Evolutionary conservation across 2,329 filamentous ascomycete genomes (phyloP), one percentile per base, ranked within the genome.

Genomic region (Cercospora sp.): DNA sequence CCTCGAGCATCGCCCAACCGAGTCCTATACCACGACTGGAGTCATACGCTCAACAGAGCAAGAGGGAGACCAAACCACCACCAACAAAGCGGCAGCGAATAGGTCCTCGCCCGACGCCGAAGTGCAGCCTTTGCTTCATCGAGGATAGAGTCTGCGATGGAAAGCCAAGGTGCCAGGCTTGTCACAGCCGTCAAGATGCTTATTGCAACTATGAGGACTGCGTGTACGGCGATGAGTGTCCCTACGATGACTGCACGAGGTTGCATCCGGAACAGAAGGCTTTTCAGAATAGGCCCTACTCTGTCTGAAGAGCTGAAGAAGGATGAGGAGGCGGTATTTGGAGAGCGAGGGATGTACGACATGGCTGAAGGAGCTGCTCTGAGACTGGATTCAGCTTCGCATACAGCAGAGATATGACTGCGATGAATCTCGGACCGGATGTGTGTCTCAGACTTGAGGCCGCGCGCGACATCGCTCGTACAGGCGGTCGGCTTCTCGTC

Each of bases 181-280:
- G 55, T 37, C 13, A 30, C 5, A 59, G 16, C 16, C 55, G 32
- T 9, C 55, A 24, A 59, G 30, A 26, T 18, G 55, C 55, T 3
- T 34, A 18, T 10, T 59, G 55, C 7, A 37, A 32, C 16, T 59
- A 59, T 6, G 55, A 34, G 10, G 55, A 59, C 55, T 59, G 55
- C 55, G 16, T 16, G 28, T 37, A 59, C 37, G 55, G 55, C n/a
- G 55, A 59, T 8, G 55, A 32, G 16, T 59, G 55, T 59, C 55
- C 16, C 1, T 18, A 34, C 30, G n/a, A 34, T 16, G 55, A 32
- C 18, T 59, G 55, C 30, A 37, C 32, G 16, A 59, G 55, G 9
- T 18, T 37, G 55, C 55, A 59, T 21, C 55, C 55, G 7, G 32
- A 32, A 26, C 55, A 59, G 55, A 59, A 59, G 55, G 55, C 55